Evolutionary conservation across 1,284 basidiomycete species (phyloP).

Genomic region (Rugosomyces carneus): DNA sequence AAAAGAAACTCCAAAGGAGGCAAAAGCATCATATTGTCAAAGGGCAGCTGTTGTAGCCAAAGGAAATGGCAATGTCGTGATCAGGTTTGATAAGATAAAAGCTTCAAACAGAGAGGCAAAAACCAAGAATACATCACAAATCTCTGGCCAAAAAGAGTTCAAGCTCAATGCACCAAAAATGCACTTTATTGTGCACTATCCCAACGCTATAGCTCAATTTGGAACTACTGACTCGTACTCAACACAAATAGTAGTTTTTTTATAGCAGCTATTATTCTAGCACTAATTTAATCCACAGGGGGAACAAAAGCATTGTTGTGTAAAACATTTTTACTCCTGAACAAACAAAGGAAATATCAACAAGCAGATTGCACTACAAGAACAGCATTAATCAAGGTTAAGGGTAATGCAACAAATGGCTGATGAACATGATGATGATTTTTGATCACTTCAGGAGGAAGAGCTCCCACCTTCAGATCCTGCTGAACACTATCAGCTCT

Average conservation of each 20-base stretch:
- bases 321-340: conserved; percentile 28
- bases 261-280: background rate
- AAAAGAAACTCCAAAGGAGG: conserved; percentile 2
- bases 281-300: conserved; percentile 18
- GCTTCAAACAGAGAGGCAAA: too few species aligned
- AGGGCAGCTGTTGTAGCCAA: too few species aligned
- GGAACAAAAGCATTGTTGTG: conserved; percentile 27
- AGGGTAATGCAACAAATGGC: too few species aligned
- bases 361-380: conserved; percentile 22
- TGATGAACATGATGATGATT: too few species aligned
- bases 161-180: conserved; percentile 15
- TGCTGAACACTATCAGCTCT: too few species aligned
- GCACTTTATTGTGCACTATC: conserved; percentile 17
- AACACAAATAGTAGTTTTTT: conserved; percentile 14
- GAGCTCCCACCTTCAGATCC: too few species aligned
- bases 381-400: conserved; percentile 2
- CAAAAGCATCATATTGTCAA: too few species aligned
- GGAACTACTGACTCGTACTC: conserved; percentile 19
- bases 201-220: conserved; percentile 8
- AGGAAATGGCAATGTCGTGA: too few species aligned
- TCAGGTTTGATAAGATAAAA: too few species aligned
- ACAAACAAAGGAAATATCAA: conserved; percentile 26
- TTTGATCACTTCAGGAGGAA: too few species aligned
- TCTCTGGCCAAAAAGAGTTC: conserved; percentile 10
- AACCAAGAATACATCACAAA: too few species aligned